Conservation (phyloP, 2,329 filamentous ascomycete genomes). For the Lojkania enalia region DNA sequence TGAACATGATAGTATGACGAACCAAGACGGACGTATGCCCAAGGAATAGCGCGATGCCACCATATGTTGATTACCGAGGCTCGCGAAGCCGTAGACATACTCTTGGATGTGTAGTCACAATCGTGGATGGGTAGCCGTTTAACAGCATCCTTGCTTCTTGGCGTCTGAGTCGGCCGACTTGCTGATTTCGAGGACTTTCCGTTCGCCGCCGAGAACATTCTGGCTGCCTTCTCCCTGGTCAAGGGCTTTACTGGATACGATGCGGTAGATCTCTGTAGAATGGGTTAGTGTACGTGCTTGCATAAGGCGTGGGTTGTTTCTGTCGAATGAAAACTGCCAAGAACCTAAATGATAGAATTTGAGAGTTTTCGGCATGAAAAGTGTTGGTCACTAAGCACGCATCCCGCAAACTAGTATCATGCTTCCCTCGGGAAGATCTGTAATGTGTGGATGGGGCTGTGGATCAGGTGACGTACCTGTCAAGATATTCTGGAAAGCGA, state of each 20-base stretch:
- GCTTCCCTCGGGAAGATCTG: too few relatives aligned
- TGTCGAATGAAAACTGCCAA: too few relatives aligned
- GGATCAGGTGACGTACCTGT: conserved; percentile 72
- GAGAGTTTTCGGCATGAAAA: too few relatives aligned
- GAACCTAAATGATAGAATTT: too few relatives aligned
- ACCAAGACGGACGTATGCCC: not conserved
- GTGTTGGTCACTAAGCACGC: too few relatives aligned
- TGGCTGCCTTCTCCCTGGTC: conserved; percentile 84
- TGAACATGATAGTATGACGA: conserved; percentile 3
- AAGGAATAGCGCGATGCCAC: too few relatives aligned
- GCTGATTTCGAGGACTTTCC: conserved; percentile 81
- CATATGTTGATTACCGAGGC: too few relatives aligned
- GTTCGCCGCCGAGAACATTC: conserved; percentile 72
- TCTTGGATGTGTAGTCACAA: not conserved
- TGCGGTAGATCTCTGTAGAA: conserved; percentile 90
- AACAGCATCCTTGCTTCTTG: conserved; percentile 78
- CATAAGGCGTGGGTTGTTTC: too few relatives aligned
- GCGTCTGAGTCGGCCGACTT: conserved; percentile 78
- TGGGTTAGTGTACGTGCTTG: conserved; percentile 7
- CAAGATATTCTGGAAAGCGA: conserved; percentile 99
- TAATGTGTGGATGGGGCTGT: too few relatives aligned
- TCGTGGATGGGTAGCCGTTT: conserved; percentile 39
- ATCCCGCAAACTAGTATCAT: too few relatives aligned
- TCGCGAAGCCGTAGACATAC: too few relatives aligned
- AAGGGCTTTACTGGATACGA: conserved; percentile 96